phyloP scores from a whole-genome alignment of 148 eudicot species.

The Arbutus unedo region DNA sequence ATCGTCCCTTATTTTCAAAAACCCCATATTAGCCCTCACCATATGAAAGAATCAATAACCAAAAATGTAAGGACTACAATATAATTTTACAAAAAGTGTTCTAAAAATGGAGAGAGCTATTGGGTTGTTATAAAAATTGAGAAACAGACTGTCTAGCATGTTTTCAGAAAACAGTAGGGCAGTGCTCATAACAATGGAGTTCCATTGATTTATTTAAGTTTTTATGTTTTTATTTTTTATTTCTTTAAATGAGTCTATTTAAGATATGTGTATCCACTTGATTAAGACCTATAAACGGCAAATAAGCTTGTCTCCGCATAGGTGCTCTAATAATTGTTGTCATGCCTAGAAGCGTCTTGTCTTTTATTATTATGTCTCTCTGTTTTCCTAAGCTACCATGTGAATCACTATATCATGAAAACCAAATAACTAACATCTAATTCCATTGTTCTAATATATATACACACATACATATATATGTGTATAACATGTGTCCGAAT shows the following conservation, averaged over 20 bases:
- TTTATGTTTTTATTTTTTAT: background rate
- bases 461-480: no score
- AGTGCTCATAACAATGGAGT: background rate
- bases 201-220: background rate
- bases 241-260: background rate
- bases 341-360: slow-evolving; percentile 31
- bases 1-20: no score
- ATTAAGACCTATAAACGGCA: slow-evolving; percentile 26
- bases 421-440: background rate
- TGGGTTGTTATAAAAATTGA: background rate
- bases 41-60: no score
- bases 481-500: no score
- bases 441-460: background rate
- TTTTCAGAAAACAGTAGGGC: slow-evolving; percentile 2
- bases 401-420: background rate
- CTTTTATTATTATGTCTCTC: slow-evolving; percentile 32
- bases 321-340: slow-evolving; percentile 33
- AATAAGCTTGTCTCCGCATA: slow-evolving; percentile 26
- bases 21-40: no score
- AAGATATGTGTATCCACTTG: background rate
- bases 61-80: no score
- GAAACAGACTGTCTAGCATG: background rate
- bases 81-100: no score
- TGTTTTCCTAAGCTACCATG: slow-evolving; percentile 10
- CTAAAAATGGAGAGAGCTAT: no score